phyloP scores from a whole-genome alignment of 164 flowering plant genomes.

The Stephania cephalantha region DNA sequence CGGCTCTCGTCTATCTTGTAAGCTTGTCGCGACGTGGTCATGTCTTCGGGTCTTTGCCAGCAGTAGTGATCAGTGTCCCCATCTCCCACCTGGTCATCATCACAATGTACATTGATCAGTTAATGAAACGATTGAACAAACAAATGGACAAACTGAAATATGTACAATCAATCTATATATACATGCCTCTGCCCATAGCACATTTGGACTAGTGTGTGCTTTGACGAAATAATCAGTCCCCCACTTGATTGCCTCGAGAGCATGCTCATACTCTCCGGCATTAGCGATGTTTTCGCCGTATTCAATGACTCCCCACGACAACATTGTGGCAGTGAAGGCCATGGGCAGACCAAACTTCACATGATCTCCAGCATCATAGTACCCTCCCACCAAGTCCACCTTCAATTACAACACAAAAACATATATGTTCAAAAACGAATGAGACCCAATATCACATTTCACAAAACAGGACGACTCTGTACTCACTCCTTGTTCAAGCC shows the following conservation, averaged over 20 bases:
- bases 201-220: conserved; percentile 55
- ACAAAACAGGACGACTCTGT: no score
- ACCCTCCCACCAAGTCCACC: conserved; percentile 72
- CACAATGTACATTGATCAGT: neutral
- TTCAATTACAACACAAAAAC: conserved; percentile 11
- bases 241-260: conserved; percentile 65
- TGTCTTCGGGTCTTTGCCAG: conserved; percentile 64
- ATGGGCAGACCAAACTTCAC: conserved; percentile 63
- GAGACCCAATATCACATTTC: no score
- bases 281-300: conserved; percentile 31
- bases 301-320: conserved; percentile 52
- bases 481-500: conserved; percentile 49
- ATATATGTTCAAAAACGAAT: no score
- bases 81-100: conserved; percentile 41
- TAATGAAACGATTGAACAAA: no score
- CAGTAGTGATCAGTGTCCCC: conserved; percentile 58
- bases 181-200: conserved; percentile 50
- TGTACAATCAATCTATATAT: no score
- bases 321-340: conserved; percentile 63
- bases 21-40: conserved; percentile 61
- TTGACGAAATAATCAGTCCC: conserved; percentile 71
- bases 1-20: conserved; percentile 43
- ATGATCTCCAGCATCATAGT: conserved; percentile 68
- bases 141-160: no score
- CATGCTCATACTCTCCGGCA: conserved; percentile 40